Evolutionary conservation across 2,329 filamentous ascomycete species (phyloP).

Genomic region (Aspergillus niger): DNA sequence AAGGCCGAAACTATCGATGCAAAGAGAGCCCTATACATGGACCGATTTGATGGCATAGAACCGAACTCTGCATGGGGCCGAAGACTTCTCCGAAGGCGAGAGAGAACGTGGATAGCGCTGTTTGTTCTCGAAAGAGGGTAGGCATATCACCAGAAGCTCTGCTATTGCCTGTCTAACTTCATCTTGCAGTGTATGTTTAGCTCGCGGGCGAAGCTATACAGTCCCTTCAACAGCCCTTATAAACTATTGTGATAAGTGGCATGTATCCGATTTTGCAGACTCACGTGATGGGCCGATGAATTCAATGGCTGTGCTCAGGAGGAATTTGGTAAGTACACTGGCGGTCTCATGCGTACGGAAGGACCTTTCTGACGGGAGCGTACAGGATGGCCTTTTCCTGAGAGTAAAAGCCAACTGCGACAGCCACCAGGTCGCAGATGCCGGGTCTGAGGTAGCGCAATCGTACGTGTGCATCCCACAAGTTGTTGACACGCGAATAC

Average conservation of each 20-base stretch:
- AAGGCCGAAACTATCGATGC: conserved; percentile 70
- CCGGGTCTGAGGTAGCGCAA: conserved; percentile 36
- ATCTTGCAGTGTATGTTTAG: conserved; percentile 61
- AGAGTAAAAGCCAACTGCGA: conserved; percentile 42
- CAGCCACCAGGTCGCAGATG: conserved; percentile 34
- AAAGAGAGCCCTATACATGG: conserved; percentile 64
- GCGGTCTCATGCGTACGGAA: neutral
- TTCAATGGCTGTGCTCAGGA: conserved; percentile 68
- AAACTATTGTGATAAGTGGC: conserved; percentile 70
- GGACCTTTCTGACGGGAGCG: conserved; percentile 9
- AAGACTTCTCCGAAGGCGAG: conserved; percentile 63
- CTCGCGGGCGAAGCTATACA: conserved; percentile 68
- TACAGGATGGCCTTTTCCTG: conserved; percentile 36
- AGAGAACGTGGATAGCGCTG: conserved; percentile 70
- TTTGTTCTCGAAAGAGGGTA: conserved; percentile 72
- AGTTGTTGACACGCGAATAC: neutral
- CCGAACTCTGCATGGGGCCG: conserved; percentile 61
- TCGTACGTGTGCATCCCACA: conserved; percentile 23
- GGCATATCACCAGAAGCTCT: neutral
- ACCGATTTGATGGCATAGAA: conserved; percentile 67
- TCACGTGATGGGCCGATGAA: conserved; percentile 70
- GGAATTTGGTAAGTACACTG: conserved; percentile 59
- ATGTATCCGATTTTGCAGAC: conserved; percentile 64
- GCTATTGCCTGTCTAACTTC: neutral
- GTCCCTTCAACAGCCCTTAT: conserved; percentile 68